Evolutionary conservation across 345 rosid genomes (phyloP), one percentile per base, ranked within the genome.

Genomic region (Dimocarpus longan): DNA sequence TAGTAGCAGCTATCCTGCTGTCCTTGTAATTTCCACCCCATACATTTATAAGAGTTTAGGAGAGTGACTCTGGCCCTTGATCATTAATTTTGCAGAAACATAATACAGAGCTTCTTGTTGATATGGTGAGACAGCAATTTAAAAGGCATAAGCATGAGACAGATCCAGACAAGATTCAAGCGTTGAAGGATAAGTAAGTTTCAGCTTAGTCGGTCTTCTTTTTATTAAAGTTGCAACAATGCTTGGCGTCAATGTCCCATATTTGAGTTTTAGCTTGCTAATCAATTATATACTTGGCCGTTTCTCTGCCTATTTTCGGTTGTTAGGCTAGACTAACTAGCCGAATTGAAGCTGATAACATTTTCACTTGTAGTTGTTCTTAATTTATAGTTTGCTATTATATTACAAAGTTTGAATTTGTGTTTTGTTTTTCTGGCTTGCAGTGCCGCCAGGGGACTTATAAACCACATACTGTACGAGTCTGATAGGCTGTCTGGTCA

Each of bases 361-460:
- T 52, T 10, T 13, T 11, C 57, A 42, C 44, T 0, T 42, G 9
- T 42, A 42, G 37, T 50, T 8, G 16, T 15, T 52, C 18, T 52
- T 15, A 52, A 52, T 13, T 52, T 10, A 5, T 21, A n/a, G 40
- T 48, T 44, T 15, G 65, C 54, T 62, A 44, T 57, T 44, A 22
- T 28, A 68, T 68, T 21, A 40, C 24, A 57, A 26, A 42, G 68
- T 64, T 63, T 26, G 39, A 48, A 56, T 54, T 6, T 69, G 32
- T 66, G 40, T 12, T 76, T 70, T 57, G 63, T 65, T 64, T 16
- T 78, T 74, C 67, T 60, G 80, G 24, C 77, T 83, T 83, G 87
- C 90, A 97, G 99, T 75, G 99, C 98, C 7, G 99, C 99, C 28
- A 88, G 98, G 75, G 98, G 97, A 79, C 98, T 94, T 75, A 90